These are phyloP conservation scores for Neocatenulostroma microsporum DNA, from an alignment of 2,329 filamentous ascomycete genomes.

Conservation along the genomic window DNA sequence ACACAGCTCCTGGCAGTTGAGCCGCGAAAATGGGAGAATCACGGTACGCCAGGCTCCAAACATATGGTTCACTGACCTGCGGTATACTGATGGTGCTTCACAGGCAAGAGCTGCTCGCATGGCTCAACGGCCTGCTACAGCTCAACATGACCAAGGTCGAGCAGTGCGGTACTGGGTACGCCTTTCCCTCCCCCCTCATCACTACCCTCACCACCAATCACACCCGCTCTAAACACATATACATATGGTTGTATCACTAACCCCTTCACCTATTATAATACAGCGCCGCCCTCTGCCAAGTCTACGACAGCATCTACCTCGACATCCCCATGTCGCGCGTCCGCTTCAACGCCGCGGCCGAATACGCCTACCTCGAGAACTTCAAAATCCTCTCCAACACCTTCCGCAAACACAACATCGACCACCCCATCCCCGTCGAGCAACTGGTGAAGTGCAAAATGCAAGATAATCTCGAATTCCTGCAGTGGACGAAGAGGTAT, in stretches of 20 bases:
- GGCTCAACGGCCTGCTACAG: slow-evolving; percentile 96
- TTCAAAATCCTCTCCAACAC: slow-evolving; percentile 93
- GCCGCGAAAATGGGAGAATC: slow-evolving; percentile 21
- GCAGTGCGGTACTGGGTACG: slow-evolving; percentile 96
- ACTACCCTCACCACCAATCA: slow-evolving; percentile 12
- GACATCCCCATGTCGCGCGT: slow-evolving; percentile 93
- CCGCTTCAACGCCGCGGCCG: slow-evolving; percentile 96
- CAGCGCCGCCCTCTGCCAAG: slow-evolving; percentile 90
- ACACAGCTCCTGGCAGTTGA: no score
- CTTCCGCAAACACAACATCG: slow-evolving; percentile 79
- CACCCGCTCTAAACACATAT: no score
- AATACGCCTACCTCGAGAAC: slow-evolving; percentile 97
- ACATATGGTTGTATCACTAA: no score
- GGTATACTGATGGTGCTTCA: neutral
- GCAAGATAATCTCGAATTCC: slow-evolving; percentile 99
- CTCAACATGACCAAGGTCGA: slow-evolving; percentile 98
- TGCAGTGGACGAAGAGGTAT: slow-evolving; percentile 93
- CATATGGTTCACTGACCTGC: neutral
- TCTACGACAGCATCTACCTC: slow-evolving; percentile 96
- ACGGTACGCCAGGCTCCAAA: slow-evolving; percentile 10
- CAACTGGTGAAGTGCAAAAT: slow-evolving; percentile 95
- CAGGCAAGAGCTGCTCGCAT: slow-evolving; percentile 92
- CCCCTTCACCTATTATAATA: no score
- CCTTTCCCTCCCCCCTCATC: slow-evolving; percentile 6
- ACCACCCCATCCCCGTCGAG: slow-evolving; percentile 84